Evolutionary conservation across 176 grass and related monocot species (phyloP).

Genomic region (Hordeum vulgare): DNA sequence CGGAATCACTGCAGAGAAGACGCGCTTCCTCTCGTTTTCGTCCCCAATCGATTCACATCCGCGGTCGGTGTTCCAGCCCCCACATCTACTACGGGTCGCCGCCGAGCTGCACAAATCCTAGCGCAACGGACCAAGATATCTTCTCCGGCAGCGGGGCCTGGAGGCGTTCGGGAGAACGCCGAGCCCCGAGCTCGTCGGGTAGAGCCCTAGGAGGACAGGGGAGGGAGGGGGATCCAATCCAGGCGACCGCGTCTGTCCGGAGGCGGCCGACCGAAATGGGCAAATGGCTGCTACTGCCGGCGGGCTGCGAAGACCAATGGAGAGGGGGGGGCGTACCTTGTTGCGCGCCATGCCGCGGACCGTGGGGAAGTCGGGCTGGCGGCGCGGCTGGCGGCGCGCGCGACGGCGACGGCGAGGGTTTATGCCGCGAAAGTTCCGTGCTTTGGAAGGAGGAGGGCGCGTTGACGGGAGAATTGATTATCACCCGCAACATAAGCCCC

Average conservation of each 20-base stretch:
- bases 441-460: too few species aligned
- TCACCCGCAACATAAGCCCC: too few species aligned
- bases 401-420: background rate
- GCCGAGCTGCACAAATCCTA: background rate
- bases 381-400: too few species aligned
- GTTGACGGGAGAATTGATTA: too few species aligned
- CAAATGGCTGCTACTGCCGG: too few species aligned
- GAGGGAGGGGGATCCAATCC: background rate
- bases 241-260: too few species aligned
- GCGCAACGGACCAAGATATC: background rate
- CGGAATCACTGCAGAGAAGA: background rate
- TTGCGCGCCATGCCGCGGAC: conserved; percentile 32
- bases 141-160: background rate
- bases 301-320: too few species aligned
- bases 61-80: too few species aligned
- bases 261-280: background rate
- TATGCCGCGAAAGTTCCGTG: too few species aligned
- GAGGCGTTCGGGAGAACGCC: background rate
- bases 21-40: too few species aligned
- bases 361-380: background rate
- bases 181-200: background rate
- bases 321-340: background rate
- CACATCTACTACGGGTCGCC: background rate
- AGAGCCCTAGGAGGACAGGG: background rate
- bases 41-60: too few species aligned